Evolutionary conservation across 345 rosid species (phyloP).

Genomic region (Salix suchowensis): DNA sequence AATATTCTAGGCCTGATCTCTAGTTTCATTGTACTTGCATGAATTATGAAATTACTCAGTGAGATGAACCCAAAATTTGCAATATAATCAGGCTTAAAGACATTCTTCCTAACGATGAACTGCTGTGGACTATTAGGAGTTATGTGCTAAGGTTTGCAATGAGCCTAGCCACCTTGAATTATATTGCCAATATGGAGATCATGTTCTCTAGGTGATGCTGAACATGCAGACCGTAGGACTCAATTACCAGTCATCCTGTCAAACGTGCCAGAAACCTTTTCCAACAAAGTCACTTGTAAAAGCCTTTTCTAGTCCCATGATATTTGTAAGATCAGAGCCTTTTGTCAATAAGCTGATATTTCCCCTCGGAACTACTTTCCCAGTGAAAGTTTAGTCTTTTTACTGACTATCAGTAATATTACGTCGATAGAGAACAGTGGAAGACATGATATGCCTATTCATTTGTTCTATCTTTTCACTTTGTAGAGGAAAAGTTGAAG

Average conservation of each 20-base stretch:
- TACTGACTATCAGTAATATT: background rate
- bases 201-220: background rate
- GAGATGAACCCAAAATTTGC: background rate
- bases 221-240: background rate
- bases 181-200: background rate
- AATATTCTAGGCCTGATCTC: background rate
- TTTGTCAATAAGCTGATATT: background rate
- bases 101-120: background rate
- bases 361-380: background rate
- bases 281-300: background rate
- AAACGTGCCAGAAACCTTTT: slow-evolving; percentile 12
- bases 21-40: slow-evolving; percentile 9
- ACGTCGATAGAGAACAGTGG: slow-evolving; percentile 5
- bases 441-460: background rate
- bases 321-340: background rate
- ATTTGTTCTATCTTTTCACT: background rate
- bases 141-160: background rate
- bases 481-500: background rate
- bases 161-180: background rate
- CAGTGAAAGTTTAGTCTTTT: background rate
- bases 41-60: slow-evolving; percentile 1
- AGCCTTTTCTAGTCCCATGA: slow-evolving; percentile 1
- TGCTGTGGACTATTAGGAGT: background rate
- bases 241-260: slow-evolving; percentile 1
- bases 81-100: background rate